phyloP scores from a whole-genome alignment of 2,329 filamentous ascomycete species.

The Akanthomyces uredinophilus region DNA sequence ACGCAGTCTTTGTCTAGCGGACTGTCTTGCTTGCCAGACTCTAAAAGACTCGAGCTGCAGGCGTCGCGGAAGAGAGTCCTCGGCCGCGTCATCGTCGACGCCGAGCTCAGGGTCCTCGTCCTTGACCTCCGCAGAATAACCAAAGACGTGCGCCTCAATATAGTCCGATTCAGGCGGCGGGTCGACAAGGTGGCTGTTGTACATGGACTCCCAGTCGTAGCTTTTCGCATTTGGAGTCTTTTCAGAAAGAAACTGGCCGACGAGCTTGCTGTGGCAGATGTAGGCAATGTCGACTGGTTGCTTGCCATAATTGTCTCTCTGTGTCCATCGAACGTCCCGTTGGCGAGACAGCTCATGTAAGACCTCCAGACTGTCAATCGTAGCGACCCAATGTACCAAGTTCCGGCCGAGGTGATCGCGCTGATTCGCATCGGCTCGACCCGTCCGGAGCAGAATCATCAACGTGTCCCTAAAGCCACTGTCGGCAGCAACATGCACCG shows the following conservation, averaged over 20 bases:
- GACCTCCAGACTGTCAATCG: not conserved
- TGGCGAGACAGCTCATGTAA: not conserved
- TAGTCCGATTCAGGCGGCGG: not conserved
- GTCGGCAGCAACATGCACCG: not conserved
- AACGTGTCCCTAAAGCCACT: not conserved
- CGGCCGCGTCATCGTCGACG: too few relatives aligned
- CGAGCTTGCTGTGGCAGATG: not conserved
- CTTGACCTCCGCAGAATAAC: not conserved
- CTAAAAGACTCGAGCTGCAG: too few relatives aligned
- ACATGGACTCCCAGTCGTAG: not conserved
- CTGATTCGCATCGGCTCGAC: not conserved
- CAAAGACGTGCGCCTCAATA: not conserved
- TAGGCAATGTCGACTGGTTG: not conserved
- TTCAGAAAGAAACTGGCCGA: not conserved
- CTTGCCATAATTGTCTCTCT: not conserved
- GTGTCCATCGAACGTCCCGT: not conserved
- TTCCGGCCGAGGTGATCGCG: not conserved
- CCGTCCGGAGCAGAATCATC: not conserved
- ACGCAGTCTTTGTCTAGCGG: not conserved
- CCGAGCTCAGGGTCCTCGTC: not conserved
- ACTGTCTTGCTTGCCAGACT: too few relatives aligned
- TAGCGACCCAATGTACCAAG: not conserved
- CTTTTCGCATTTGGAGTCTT: not conserved
- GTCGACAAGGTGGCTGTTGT: not conserved
- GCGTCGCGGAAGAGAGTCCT: too few relatives aligned